Percentiles rank a stretch among this genome's conserved stretches.
These are phyloP conservation scores for Acanthamoeba castellanii DNA, from an alignment of 208 protist genomes.

Conservation along the genomic window DNA sequence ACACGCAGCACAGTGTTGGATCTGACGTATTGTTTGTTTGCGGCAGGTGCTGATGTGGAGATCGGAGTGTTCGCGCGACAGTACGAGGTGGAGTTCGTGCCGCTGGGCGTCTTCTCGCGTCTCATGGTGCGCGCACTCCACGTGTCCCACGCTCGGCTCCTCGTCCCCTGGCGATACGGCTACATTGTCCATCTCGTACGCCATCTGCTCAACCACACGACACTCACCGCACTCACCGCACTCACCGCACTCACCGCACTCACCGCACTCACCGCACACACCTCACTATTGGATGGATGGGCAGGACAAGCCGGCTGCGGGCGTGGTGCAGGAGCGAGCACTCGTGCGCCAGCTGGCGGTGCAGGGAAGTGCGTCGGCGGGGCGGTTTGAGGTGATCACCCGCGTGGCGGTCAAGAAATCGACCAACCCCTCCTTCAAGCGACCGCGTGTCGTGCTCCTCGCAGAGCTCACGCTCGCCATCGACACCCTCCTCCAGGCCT, in stretches of 20 bases:
- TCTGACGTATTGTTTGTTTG: not conserved
- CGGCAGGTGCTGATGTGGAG: not conserved
- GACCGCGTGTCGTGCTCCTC: not conserved
- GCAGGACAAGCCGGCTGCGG: not conserved
- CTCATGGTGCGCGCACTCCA: constrained; percentile 51
- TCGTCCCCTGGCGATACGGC: constrained; percentile 46
- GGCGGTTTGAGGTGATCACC: not conserved
- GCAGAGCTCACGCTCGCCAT: constrained; percentile 16
- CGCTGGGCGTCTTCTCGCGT: constrained; percentile 46
- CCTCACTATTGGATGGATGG: not conserved
- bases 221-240: too few species aligned
- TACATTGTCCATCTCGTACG: constrained; percentile 19
- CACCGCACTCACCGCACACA: too few species aligned
- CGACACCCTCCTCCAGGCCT: constrained; percentile 42
- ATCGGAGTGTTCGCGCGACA: not conserved
- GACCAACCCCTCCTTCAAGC: not conserved
- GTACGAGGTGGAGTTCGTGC: constrained; percentile 58
- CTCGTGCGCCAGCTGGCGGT: constrained; percentile 22
- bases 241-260: too few species aligned
- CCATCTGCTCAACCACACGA: not conserved
- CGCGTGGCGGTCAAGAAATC: not conserved
- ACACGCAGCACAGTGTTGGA: not conserved
- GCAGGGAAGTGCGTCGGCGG: not conserved
- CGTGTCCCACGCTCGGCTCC: not conserved
- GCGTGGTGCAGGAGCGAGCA: not conserved